Percentiles rank a stretch among this genome's conserved stretches.
Conservation (phyloP, 2,329 filamentous ascomycete genomes). For the Aspergillus unguis region DNA sequence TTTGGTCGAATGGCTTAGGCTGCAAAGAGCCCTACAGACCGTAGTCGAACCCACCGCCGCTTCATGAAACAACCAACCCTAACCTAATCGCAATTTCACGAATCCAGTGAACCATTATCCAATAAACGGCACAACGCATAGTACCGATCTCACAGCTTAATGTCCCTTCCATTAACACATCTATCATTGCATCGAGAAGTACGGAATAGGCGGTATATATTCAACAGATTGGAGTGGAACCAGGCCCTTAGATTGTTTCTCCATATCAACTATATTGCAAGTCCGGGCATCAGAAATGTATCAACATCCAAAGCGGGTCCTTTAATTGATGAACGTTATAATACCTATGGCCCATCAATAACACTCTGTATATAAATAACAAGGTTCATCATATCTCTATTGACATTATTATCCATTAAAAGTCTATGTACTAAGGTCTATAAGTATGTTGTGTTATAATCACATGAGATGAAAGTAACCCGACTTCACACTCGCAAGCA, state of each 20-base stretch:
- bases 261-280: too few relatives aligned
- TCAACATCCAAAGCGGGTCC: too few relatives aligned
- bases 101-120: background rate
- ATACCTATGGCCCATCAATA: too few relatives aligned
- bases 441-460: conserved; percentile 6
- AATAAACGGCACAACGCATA: background rate
- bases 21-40: background rate
- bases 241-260: too few relatives aligned
- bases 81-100: too few relatives aligned
- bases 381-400: conserved; percentile 9
- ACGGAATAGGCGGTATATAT: background rate
- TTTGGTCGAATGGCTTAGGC: conserved; percentile 49
- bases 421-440: conserved; percentile 13
- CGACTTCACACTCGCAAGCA: too few relatives aligned
- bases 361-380: background rate
- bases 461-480: background rate
- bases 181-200: too few relatives aligned
- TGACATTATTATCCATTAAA: conserved; percentile 17
- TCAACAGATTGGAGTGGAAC: background rate
- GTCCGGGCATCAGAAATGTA: too few relatives aligned
- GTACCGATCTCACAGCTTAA: too few relatives aligned
- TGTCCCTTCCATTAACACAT: too few relatives aligned
- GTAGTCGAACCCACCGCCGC: background rate
- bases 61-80: background rate
- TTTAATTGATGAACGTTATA: too few relatives aligned